Conservation (phyloP, 2,329 filamentous ascomycete species). For the Aureobasidium sp. region DNA sequence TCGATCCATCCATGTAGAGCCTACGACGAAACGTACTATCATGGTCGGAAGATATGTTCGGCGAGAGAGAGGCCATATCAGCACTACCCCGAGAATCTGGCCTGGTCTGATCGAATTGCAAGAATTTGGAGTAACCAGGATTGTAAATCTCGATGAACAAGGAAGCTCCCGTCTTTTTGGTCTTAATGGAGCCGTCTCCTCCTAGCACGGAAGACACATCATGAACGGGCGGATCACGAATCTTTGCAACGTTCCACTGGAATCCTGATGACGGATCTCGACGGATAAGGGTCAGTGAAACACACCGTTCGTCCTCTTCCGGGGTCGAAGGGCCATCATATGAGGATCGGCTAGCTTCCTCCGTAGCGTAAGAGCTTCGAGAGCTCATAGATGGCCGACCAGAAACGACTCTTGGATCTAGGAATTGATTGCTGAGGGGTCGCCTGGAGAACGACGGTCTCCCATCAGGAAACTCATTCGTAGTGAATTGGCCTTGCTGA, state of each 20-base stretch:
- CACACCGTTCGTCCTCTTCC: background rate
- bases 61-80: slow-evolving; percentile 17
- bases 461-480: background rate
- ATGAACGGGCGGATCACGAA: slow-evolving; percentile 38
- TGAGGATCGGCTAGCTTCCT: background rate
- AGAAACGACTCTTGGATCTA: background rate
- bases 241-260: slow-evolving; percentile 47
- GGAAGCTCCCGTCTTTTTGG: slow-evolving; percentile 35
- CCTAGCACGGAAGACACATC: slow-evolving; percentile 37
- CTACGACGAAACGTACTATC: slow-evolving; percentile 38
- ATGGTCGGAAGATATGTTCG: slow-evolving; percentile 22
- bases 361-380: background rate
- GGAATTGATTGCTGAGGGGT: slow-evolving; percentile 1
- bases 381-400: background rate
- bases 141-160: slow-evolving; percentile 51
- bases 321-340: background rate
- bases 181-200: slow-evolving; percentile 24
- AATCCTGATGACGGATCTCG: slow-evolving; percentile 42
- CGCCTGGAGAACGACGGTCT: background rate
- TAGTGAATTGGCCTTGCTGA: background rate
- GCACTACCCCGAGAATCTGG: slow-evolving; percentile 24
- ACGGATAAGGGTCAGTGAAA: slow-evolving; percentile 42
- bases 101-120: slow-evolving; percentile 30
- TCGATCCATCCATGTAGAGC: slow-evolving; percentile 43
- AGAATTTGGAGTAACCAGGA: slow-evolving; percentile 54